Evolutionary conservation across 2,329 filamentous ascomycete genomes (phyloP), one percentile per base, ranked within the genome.

Genomic region (Talaromyces rugulosus): DNA sequence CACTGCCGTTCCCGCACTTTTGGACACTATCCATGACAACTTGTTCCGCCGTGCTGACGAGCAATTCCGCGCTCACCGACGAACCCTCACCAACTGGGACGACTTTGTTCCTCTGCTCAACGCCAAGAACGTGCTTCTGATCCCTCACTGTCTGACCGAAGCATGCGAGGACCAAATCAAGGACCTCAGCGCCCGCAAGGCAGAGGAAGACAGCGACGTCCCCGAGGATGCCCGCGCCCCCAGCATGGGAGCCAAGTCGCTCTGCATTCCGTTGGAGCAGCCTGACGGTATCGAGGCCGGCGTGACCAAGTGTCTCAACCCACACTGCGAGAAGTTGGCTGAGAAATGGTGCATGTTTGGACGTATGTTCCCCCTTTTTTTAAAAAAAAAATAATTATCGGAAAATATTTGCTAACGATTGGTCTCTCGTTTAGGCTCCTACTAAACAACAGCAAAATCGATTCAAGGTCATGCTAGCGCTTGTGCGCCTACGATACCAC

Each of bases 151-250:
- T 75, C 82, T 93, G 65, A 89, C 86, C 12, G 86, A 86, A 63
- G 87, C 90, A 74, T 98, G 94, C 73, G 94, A 97, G 79, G 94
- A 97, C 70, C 87, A 91, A 76, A 92, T 98, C 81, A 98, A 98
- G 85, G 92, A 96, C 61, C 83, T 93, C 74, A 96, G 91, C 65
- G 91, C 90, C 51, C 89, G 89, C 66, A 90, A 88, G 69, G 88
- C 76, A 2, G 78, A 82, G 70, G 76, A 80, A 60, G 78, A 82
- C 56, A 76, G 75, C 81, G 89, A 90, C 81, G 87, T 88, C 75
- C 77, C 86, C 78, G 77, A 94, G 82, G 87, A 96, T 84, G 82
- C 88, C 70, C 85, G 85, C 67, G 88, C 87, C 60, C 89, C 89
- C 62, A 87, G 85, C 64, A 91, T 91, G 89, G 89, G 89, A 53